A percentile compares a stretch with the other conserved stretches of the same genome.
Conservation (phyloP, 2,329 filamentous ascomycete genomes). For the Epicoccum sorghinum region DNA sequence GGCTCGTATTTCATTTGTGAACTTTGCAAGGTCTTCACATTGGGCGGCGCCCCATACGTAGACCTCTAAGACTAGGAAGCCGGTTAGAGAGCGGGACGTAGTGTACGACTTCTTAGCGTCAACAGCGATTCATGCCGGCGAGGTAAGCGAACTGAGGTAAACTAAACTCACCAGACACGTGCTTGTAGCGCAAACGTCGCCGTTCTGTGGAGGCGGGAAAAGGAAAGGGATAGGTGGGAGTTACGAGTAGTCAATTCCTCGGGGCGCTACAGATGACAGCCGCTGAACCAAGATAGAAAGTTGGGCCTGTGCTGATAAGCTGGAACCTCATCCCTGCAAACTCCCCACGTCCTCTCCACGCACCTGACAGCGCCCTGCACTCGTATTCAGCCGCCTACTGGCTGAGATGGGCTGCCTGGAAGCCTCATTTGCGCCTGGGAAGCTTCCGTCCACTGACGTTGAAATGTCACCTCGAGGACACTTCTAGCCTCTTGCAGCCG, state of each 20-base stretch:
- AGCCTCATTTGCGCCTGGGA: constrained; percentile 3
- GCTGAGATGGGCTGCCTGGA: background rate
- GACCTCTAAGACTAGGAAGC: too few relatives aligned
- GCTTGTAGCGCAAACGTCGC: constrained; percentile 14
- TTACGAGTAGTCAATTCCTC: constrained; percentile 2
- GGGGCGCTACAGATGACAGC: constrained; percentile 15
- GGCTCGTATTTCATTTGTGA: background rate
- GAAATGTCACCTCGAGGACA: constrained; percentile 24
- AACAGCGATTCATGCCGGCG: constrained; percentile 1
- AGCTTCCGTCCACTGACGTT: constrained; percentile 9
- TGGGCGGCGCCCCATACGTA: background rate
- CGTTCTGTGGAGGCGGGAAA: constrained; percentile 9
- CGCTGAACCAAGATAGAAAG: constrained; percentile 6
- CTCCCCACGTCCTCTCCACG: constrained; percentile 22
- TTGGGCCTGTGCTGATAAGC: constrained; percentile 23
- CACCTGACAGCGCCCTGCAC: constrained; percentile 5
- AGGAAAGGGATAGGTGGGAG: constrained; percentile 2
- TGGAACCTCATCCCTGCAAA: constrained; percentile 13
- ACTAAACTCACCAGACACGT: constrained; percentile 2
- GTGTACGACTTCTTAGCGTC: background rate
- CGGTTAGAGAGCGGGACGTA: constrained; percentile 2
- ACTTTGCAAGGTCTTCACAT: background rate
- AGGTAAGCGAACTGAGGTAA: background rate
- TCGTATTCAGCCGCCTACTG: constrained; percentile 1
- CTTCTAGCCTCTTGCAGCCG: constrained; percentile 22